These are phyloP conservation scores for Pyricularia sp. DNA, from an alignment of 2,329 filamentous ascomycete species.

Conservation along the genomic window DNA sequence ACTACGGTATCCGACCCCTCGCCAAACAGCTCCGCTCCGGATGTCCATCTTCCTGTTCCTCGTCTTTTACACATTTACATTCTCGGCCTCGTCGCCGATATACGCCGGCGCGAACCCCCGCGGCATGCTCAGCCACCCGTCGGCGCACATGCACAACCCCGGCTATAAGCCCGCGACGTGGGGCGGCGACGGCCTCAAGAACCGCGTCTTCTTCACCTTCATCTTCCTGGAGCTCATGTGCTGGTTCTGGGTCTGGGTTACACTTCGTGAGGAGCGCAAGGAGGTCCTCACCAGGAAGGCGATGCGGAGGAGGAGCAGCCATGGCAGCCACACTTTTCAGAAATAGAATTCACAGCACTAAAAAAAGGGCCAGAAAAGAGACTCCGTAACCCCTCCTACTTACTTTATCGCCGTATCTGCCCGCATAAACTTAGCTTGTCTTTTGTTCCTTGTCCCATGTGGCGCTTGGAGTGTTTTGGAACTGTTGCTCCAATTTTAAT, in stretches of 20 bases:
- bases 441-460: not conserved
- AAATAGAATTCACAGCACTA: not conserved
- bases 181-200: conserved; percentile 65
- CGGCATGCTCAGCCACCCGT: conserved; percentile 23
- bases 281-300: conserved; percentile 30
- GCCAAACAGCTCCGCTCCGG: conserved; percentile 49
- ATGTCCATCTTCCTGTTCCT: conserved; percentile 52
- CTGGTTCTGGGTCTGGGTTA: conserved; percentile 82
- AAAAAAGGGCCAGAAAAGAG: not conserved
- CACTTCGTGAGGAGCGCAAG: conserved; percentile 54
- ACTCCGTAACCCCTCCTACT: not conserved
- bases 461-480: not conserved
- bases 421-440: not conserved
- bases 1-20: not conserved
- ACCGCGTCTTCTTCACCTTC: conserved; percentile 76
- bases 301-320: conserved; percentile 17
- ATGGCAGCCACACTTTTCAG: not conserved
- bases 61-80: conserved; percentile 56
- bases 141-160: conserved; percentile 17
- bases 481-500: not conserved
- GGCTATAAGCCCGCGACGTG: conserved; percentile 29
- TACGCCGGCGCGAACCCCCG: conserved; percentile 26
- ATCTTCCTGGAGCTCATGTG: conserved; percentile 72
- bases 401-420: not conserved
- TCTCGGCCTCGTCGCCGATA: conserved; percentile 41